These are phyloP conservation scores for Sonneratia caseolaris DNA, from an alignment of 345 rosid species.

Conservation along the genomic window DNA sequence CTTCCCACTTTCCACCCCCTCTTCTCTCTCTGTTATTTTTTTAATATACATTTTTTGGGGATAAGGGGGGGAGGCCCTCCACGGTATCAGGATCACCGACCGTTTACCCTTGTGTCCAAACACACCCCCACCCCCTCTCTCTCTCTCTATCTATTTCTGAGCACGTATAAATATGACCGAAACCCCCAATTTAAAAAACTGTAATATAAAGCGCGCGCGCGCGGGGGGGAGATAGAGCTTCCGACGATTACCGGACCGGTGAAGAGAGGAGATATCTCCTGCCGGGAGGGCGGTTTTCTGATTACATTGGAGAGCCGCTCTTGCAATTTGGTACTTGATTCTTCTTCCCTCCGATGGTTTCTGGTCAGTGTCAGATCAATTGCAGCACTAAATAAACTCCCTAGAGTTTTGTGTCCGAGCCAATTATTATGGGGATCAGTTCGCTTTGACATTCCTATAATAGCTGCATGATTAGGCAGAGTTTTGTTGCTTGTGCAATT, in stretches of 20 bases:
- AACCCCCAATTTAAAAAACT: background rate
- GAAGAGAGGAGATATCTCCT: background rate
- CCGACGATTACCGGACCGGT: background rate
- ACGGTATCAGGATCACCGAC: slow-evolving; percentile 12
- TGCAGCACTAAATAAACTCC: background rate
- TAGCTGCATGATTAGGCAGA: background rate
- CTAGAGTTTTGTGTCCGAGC: background rate
- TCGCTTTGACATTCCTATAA: no score
- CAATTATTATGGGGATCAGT: background rate
- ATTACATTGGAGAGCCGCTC: slow-evolving; percentile 24
- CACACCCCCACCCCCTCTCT: background rate
- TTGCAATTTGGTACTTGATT: background rate
- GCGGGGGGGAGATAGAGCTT: background rate
- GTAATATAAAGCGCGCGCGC: background rate
- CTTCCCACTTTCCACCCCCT: background rate
- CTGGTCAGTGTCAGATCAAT: background rate
- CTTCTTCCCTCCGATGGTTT: background rate
- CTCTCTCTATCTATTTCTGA: background rate
- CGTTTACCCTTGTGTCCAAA: background rate
- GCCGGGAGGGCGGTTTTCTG: slow-evolving; percentile 26
- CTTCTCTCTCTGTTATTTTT: no score
- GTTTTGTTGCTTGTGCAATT: background rate
- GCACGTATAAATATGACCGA: background rate
- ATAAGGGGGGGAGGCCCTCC: background rate
- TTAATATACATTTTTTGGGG: background rate